Conservation (phyloP, 208 protist species). For the Trypanosoma melophagium region DNA sequence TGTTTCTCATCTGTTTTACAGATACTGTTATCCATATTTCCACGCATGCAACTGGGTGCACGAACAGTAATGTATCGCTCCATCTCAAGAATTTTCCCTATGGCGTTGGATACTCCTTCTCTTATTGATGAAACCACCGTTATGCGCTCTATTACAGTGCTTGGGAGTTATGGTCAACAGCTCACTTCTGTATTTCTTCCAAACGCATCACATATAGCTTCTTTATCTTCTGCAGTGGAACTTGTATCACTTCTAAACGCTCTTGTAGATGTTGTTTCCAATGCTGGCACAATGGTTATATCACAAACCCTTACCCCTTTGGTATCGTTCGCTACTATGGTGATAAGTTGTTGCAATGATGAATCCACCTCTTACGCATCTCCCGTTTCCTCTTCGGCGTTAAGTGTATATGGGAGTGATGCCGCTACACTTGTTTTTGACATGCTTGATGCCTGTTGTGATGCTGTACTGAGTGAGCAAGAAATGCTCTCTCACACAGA, state of each 20-base stretch:
- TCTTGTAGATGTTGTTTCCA: slow-evolving; percentile 36
- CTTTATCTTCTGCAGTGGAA: slow-evolving; percentile 25
- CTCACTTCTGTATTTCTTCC: slow-evolving; percentile 27
- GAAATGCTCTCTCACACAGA: slow-evolving; percentile 1
- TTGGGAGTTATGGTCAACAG: slow-evolving; percentile 19
- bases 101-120: neutral
- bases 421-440: slow-evolving; percentile 49
- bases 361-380: neutral
- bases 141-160: slow-evolving; percentile 2
- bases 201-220: slow-evolving; percentile 19
- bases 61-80: slow-evolving; percentile 13
- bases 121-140: slow-evolving; percentile 5
- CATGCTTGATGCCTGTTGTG: slow-evolving; percentile 52
- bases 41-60: slow-evolving; percentile 12
- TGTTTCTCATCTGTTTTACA: slow-evolving; percentile 14
- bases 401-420: slow-evolving; percentile 37
- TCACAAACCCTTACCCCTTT: neutral
- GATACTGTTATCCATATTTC: slow-evolving; percentile 13
- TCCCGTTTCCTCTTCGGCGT: neutral
- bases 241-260: slow-evolving; percentile 41
- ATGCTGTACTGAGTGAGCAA: slow-evolving; percentile 32
- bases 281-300: slow-evolving; percentile 14
- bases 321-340: neutral
- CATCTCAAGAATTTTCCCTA: slow-evolving; percentile 13
- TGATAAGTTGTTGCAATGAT: slow-evolving; percentile 11